Evolutionary conservation across 306 rosid genomes (phyloP).

Genomic region (Mimosa pudica): DNA sequence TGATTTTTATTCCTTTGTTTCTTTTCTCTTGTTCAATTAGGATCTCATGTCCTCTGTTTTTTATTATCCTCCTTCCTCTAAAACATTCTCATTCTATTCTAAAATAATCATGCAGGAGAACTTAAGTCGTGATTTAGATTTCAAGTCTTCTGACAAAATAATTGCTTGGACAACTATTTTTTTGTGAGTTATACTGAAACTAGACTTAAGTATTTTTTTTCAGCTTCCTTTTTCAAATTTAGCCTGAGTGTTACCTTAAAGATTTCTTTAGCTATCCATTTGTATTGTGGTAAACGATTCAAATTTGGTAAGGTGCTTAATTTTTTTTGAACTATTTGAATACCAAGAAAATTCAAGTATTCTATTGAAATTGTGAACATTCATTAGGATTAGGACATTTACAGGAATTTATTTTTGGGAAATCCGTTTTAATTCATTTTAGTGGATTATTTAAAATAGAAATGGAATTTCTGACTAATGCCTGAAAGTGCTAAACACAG

Average conservation of each 20-base stretch:
- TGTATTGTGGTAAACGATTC: not conserved
- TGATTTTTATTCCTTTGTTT: not conserved
- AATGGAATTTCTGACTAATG: not conserved
- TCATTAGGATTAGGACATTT: slow-evolving; percentile 16
- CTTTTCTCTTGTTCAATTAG: not conserved
- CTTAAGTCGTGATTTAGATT: not conserved
- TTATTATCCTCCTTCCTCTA: not conserved
- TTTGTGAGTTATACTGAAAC: not conserved
- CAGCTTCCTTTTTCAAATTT: slow-evolving; percentile 8
- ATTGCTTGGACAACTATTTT: not conserved
- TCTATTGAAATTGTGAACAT: not conserved
- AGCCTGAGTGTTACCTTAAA: not conserved
- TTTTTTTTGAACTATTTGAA: not conserved
- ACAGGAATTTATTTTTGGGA: not conserved
- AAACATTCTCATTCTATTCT: not conserved
- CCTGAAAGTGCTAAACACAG: not conserved
- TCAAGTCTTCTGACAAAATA: not conserved
- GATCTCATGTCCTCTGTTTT: not conserved
- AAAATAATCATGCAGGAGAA: not conserved
- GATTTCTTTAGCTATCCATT: slow-evolving; percentile 7
- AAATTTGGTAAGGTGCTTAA: not conserved
- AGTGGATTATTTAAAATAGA: slow-evolving; percentile 6
- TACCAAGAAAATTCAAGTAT: slow-evolving; percentile 9
- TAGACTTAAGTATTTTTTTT: not conserved
- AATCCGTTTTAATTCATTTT: not conserved